Percentiles rank a stretch among this genome's conserved stretches.
Conservation (phyloP, 2,329 filamentous ascomycete genomes). For the Paecilomyces niveus region DNA sequence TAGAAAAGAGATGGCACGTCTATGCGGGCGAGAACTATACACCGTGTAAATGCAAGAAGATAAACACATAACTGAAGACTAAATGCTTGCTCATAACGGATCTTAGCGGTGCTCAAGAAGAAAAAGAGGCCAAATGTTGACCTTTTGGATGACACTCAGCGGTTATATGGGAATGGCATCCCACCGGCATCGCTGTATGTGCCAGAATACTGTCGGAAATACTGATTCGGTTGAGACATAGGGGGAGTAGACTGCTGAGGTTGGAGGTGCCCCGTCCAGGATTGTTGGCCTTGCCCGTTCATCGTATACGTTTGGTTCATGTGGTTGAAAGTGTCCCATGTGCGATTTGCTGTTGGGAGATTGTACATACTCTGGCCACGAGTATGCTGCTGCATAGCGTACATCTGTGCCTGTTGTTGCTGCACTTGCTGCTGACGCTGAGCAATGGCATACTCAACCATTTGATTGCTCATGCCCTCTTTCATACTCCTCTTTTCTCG, state of each 20-base stretch:
- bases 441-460: constrained; percentile 65
- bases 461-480: constrained; percentile 60
- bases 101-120: not conserved
- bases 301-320: constrained; percentile 18
- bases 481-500: constrained; percentile 67
- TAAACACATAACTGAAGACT: not conserved
- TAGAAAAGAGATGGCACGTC: not conserved
- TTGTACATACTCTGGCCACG: constrained; percentile 26
- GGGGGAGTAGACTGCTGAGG: constrained; percentile 16
- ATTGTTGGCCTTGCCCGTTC: constrained; percentile 18
- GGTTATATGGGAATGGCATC: constrained; percentile 13
- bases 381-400: constrained; percentile 9
- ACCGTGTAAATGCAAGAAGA: not conserved
- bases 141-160: not conserved
- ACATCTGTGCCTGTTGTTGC: constrained; percentile 27
- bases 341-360: constrained; percentile 27
- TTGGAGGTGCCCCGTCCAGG: constrained; percentile 26
- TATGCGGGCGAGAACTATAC: not conserved
- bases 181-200: constrained; percentile 16
- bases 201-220: constrained; percentile 18
- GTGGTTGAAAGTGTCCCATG: constrained; percentile 30
- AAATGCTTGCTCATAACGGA: not conserved
- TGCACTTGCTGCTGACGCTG: constrained; percentile 55
- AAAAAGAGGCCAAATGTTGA: not conserved
- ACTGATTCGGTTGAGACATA: constrained; percentile 20